Conservation (phyloP, 441 rosid species). For the Melastoma candidum region DNA sequence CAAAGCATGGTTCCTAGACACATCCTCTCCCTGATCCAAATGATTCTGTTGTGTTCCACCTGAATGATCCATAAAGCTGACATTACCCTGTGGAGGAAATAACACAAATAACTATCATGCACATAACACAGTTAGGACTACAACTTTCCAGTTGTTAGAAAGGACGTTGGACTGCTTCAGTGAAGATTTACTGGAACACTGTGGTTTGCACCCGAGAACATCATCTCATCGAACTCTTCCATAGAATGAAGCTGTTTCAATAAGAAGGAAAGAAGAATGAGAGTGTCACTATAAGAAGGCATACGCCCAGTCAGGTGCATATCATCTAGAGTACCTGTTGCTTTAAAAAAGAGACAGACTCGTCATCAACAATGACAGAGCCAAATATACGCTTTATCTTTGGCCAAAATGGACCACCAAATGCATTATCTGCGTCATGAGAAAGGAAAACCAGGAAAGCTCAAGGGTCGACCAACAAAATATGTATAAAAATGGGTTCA, state of each 20-base stretch:
- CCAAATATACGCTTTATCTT: slow-evolving; percentile 3
- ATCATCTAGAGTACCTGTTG: slow-evolving; percentile 1
- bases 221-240: slow-evolving; percentile 6
- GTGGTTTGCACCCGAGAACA: not conserved
- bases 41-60: slow-evolving; percentile 6
- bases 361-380: slow-evolving; percentile 4
- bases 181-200: slow-evolving; percentile 1
- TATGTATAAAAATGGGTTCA: not conserved
- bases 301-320: not conserved
- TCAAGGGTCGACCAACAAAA: not conserved
- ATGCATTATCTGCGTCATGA: slow-evolving; percentile 1
- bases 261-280: not conserved
- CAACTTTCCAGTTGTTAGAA: not conserved
- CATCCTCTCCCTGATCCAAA: slow-evolving; percentile 11
- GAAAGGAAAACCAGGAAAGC: not conserved
- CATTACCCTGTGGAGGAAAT: slow-evolving; percentile 3
- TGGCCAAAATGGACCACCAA: slow-evolving; percentile 5
- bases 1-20: slow-evolving; percentile 2
- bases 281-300: not conserved
- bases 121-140: not conserved
- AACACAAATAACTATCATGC: not conserved
- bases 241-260: slow-evolving; percentile 3
- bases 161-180: not conserved
- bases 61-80: slow-evolving; percentile 3
- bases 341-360: slow-evolving; percentile 2